Base-by-base conservation (phyloP, 2,329 filamentous ascomycete species). In the Talaromyces funiculosus region DNA sequence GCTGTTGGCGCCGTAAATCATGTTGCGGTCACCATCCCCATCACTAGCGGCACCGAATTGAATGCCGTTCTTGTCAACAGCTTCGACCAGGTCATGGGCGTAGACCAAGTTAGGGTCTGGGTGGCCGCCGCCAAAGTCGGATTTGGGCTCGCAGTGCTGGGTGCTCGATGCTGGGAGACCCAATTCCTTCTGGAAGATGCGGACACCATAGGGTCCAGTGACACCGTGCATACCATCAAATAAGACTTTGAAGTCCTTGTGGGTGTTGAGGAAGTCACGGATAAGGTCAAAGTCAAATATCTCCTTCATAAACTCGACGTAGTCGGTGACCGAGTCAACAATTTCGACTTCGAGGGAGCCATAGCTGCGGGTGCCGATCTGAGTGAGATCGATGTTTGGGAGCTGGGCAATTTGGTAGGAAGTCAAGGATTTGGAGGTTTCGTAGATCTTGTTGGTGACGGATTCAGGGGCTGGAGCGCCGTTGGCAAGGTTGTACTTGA, bases 401-500 rank as follows among this genome's bases (percentile, higher is more conserved):
- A 97, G 89, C 68, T 91, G 86, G 69, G 89, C 85, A 67, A 96
- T 88, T 80, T 97, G 96, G 85, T 97, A 99, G 55, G 89, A 91
- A 47, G 86, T 90, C 68, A 99, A 83, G 65, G 84, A 86, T 84
- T 97, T 97, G 68, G 93, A 93, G 63, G 87, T 86, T 69, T 93
- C 90, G 80, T 85, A 97, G 76, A 99, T 97, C 82, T 96, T 96
- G 86, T 99, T 95, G 67, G 94, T 99, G 67, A 99, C 90, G 59
- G 90, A 88, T 78, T 99, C 94, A 62, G 94, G 94, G 60, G 94
- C 94, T 45, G 94, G 94, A 60, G 92, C 94, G 69, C 94, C 94
- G 73, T 99, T 97, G 75, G 91, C 83, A 62, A 99, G 83, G 83
- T 99, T 99, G 85, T 99, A 99, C 82, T 99, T 99, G 87, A 99